A percentile compares a stretch with the other conserved stretches of the same genome.
These are phyloP conservation scores for Erigeron philadelphicus DNA, from an alignment of 140 eudicot genomes.

Conservation along the genomic window DNA sequence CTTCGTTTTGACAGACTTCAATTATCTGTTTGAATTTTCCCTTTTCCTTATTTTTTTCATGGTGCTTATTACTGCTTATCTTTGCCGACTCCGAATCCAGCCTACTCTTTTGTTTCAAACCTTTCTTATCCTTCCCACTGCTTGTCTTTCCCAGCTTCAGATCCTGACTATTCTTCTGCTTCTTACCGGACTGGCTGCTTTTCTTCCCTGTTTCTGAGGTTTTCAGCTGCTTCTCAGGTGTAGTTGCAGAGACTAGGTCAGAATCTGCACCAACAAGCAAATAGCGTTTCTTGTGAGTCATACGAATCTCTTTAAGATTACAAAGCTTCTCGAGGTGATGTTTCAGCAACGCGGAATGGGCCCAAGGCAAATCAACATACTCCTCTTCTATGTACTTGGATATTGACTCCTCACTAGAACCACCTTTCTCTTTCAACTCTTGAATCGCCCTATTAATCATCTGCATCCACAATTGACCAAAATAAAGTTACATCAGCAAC, in stretches of 20 bases:
- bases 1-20: constrained; percentile 20
- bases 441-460: constrained; percentile 55
- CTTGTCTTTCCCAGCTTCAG: constrained; percentile 18
- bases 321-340: constrained; percentile 54
- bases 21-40: constrained; percentile 13
- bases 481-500: constrained; percentile 7
- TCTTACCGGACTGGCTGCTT: constrained; percentile 6
- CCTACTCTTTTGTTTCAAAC: constrained; percentile 21
- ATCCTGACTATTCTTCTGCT: constrained; percentile 15
- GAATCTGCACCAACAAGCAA: constrained; percentile 24
- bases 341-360: constrained; percentile 40
- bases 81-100: constrained; percentile 15
- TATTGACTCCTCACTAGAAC: constrained; percentile 50
- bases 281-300: constrained; percentile 31
- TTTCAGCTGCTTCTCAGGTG: constrained; percentile 13
- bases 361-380: constrained; percentile 54
- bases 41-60: constrained; percentile 8
- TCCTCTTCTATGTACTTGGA: constrained; percentile 38
- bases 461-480: constrained; percentile 27
- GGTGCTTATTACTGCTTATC: constrained; percentile 10
- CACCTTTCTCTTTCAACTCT: constrained; percentile 44
- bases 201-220: constrained; percentile 22
- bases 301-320: constrained; percentile 34
- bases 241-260: constrained; percentile 7
- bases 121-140: background rate